Base-by-base conservation (phyloP, 179 eudicot species). In the Silene vulgaris region DNA sequence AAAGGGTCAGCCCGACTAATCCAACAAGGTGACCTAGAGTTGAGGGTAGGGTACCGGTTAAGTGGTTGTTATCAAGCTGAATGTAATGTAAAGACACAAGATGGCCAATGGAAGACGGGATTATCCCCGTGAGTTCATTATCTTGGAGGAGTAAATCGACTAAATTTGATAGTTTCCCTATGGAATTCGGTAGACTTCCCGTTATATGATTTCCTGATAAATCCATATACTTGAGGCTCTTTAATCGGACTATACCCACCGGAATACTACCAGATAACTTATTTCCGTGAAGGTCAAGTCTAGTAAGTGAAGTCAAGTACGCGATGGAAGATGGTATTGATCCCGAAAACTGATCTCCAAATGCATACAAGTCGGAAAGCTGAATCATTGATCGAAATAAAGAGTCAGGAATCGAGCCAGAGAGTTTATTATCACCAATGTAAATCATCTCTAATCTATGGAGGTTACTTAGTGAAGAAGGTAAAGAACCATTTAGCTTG, bases 11-110 rank as follows among this genome's bases (percentile, higher is more conserved):
- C 3, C 74, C 85, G 0, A 82, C 76, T 48, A 88, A 86, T 63
- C 61, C 79, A 8, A 65, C 45, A 17, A 90, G 84, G 21, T 80
- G 69, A 12, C 92, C 96, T 8, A 90, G 80, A 19, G 83, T 81
- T 8, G 81, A 74, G 0, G 96, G 96, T 5, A 90, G 73, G 26
- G 16, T n/a, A 1, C 92, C 90, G 0, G 78, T 71, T 17, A 88
- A 77, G 48, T 77, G n/a, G 78, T 88, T 90, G 45, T 79, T 85
- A 0, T 85, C 82, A 26, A 87, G 43, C 26, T 84, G 82, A 14
- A 72, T 71, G 65, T 84, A 87, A n/a, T 76, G 72, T 30, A 88
- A 48, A 0, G 96, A 87, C 26, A 5, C 35, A 5, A 90, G 87
- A 0, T 84, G 79, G 14, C 64, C 75, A 7, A 90, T 72, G 2